phyloP scores from a whole-genome alignment of 2,329 filamentous ascomycete genomes.

The Tolypocladium tropicale region DNA sequence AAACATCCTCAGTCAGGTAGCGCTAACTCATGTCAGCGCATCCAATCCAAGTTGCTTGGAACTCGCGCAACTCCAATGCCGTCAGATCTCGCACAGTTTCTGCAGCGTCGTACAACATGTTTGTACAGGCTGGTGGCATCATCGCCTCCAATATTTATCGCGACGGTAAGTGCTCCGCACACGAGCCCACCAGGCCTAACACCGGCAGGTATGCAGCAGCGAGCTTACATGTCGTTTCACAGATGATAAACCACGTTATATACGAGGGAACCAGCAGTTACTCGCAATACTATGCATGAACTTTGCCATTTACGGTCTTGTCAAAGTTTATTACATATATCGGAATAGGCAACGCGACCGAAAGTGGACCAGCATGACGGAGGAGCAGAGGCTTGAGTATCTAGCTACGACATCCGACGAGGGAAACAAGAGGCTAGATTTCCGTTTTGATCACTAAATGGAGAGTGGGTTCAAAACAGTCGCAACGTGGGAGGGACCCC shows the following conservation, averaged over 20 bases:
- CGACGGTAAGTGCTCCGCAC: conserved; percentile 18
- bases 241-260: conserved; percentile 43
- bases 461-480: no score
- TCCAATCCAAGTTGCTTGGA: conserved; percentile 43
- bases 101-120: conserved; percentile 51
- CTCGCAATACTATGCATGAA: conserved; percentile 37
- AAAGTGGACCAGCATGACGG: conserved; percentile 31
- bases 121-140: conserved; percentile 33
- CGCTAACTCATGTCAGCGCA: conserved; percentile 12
- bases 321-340: conserved; percentile 37
- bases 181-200: not conserved
- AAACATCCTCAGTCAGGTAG: not conserved
- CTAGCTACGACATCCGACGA: conserved; percentile 38
- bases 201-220: no score
- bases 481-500: no score
- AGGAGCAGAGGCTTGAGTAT: conserved; percentile 37
- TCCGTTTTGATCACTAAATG: conserved; percentile 36
- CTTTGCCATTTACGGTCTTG: conserved; percentile 31
- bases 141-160: conserved; percentile 29
- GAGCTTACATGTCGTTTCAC: not conserved
- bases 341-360: conserved; percentile 32
- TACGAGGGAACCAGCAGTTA: conserved; percentile 37
- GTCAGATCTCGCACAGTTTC: conserved; percentile 53
- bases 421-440: conserved; percentile 44
- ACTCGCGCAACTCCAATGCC: conserved; percentile 49